A percentile compares a stretch with the other conserved stretches of the same genome.
phyloP scores from a whole-genome alignment of 257 asterid species.

The Agastache rugosa region DNA sequence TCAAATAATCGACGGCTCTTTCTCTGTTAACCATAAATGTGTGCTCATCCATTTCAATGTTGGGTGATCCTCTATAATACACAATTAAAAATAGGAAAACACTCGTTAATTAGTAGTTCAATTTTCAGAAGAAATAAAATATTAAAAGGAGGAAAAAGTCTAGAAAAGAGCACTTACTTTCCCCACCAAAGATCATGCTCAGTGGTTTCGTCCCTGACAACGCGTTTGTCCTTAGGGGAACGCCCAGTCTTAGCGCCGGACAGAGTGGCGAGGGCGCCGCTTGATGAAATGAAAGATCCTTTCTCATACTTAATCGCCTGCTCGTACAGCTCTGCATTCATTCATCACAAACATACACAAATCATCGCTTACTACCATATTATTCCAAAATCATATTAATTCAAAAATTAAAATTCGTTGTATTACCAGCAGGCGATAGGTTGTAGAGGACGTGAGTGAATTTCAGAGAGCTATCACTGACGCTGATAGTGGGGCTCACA shows the following conservation, averaged over 20 bases:
- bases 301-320: slow-evolving; percentile 72
- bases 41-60: slow-evolving; percentile 97
- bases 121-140: neutral
- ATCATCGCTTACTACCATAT: neutral
- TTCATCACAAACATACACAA: neutral
- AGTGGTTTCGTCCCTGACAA: slow-evolving; percentile 63
- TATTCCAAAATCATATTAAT: neutral
- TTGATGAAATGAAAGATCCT: slow-evolving; percentile 72
- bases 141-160: too few relatives aligned
- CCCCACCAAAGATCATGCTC: slow-evolving; percentile 86
- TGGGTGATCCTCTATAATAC: slow-evolving; percentile 78
- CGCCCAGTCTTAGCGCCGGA: slow-evolving; percentile 89
- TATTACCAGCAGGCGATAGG: slow-evolving; percentile 65
- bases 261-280: slow-evolving; percentile 74
- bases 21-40: slow-evolving; percentile 95
- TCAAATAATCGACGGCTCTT: slow-evolving; percentile 95
- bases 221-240: slow-evolving; percentile 82
- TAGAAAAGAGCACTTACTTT: slow-evolving; percentile 43
- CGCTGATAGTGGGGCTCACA: slow-evolving; percentile 55
- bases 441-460: slow-evolving; percentile 73
- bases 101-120: neutral
- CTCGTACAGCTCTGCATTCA: slow-evolving; percentile 66
- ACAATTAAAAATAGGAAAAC: neutral
- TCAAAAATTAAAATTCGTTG: too few relatives aligned
- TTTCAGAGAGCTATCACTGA: slow-evolving; percentile 67